Conservation (phyloP, 2,329 filamentous ascomycete species). For the Paecilomyces niveus region DNA sequence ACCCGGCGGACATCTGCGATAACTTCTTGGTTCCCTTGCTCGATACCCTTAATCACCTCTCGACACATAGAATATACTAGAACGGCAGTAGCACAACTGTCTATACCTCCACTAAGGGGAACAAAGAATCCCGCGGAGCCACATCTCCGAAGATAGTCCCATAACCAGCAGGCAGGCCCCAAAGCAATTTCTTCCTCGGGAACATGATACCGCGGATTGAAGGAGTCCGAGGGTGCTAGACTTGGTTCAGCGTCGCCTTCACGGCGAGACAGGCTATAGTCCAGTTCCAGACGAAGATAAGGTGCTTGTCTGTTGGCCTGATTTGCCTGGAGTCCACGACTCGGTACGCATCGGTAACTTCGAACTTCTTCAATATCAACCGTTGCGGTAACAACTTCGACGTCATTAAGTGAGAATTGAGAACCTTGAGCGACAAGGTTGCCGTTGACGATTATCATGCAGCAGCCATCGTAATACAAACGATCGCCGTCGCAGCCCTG, state of each 20-base stretch:
- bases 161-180: conserved; percentile 60
- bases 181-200: conserved; percentile 63
- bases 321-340: conserved; percentile 48
- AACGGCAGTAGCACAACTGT: conserved; percentile 30
- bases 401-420: conserved; percentile 59
- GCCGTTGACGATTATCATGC: conserved; percentile 58
- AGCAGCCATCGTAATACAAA: conserved; percentile 57
- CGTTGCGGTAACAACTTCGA: conserved; percentile 60
- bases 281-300: conserved; percentile 31
- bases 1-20: conserved; percentile 48
- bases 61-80: conserved; percentile 36
- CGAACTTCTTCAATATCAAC: conserved; percentile 67
- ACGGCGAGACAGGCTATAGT: conserved; percentile 25
- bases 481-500: conserved; percentile 54
- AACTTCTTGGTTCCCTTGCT: conserved; percentile 40
- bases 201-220: conserved; percentile 48
- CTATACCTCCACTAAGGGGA: conserved; percentile 34
- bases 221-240: conserved; percentile 38
- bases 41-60: conserved; percentile 27
- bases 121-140: conserved; percentile 32
- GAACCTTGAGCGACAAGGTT: conserved; percentile 58
- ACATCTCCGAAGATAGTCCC: conserved; percentile 34
- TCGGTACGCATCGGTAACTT: conserved; percentile 45
- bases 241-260: conserved; percentile 38
- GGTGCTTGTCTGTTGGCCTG: conserved; percentile 38